Evolutionary conservation across 2,329 filamentous ascomycete genomes (phyloP), one percentile per base, ranked within the genome.

Genomic region (Monilinia laxa): DNA sequence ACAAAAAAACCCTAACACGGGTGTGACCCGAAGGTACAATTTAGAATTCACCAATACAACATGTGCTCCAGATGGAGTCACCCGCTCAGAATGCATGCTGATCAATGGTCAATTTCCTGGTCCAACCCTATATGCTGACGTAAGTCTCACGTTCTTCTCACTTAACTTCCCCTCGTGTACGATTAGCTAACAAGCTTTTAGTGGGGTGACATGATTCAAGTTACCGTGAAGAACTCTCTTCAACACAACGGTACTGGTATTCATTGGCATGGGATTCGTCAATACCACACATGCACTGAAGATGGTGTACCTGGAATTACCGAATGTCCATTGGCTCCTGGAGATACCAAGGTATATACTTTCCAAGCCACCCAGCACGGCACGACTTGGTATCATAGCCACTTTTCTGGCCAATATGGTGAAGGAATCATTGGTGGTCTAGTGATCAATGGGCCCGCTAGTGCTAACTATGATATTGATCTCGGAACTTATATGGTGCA

Each of bases 351-450:
- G 67, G 78, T 74, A 9, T 80, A 80, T 69, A 74, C 69, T 9
- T 71, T 70, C 45, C 66, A 66, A 45, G 66, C 63, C 3, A 68
- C 66, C 23, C 69, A 70, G 51, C 67, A 53, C 40, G 69, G 69
- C 53, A 70, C 64, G 53, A 65, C 31, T 40, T 69, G 68, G 68
- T 87, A 87, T 66, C 86, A 88, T 74, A 84, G 82, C 1, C 86
- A 88, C 72, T 83, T 83, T 70, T 77, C 77, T 10, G 70, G 75
- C n/a, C 79, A 80, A 69, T 79, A 80, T 64, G 75, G 75, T 78
- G 78, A 75, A 80, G 87, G 87, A 0, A 76, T 87, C 0, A 79
- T 84, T 49, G 87, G 87, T 45, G 49, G 42, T 31, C 40, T 69
- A 7, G 38, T 68, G 4, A 63, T 69, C 7, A 69, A 68, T 31